Evolutionary conservation across 2,329 filamentous ascomycete genomes (phyloP), one percentile per base, ranked within the genome.

Genomic region (Trichoderma hamatum): DNA sequence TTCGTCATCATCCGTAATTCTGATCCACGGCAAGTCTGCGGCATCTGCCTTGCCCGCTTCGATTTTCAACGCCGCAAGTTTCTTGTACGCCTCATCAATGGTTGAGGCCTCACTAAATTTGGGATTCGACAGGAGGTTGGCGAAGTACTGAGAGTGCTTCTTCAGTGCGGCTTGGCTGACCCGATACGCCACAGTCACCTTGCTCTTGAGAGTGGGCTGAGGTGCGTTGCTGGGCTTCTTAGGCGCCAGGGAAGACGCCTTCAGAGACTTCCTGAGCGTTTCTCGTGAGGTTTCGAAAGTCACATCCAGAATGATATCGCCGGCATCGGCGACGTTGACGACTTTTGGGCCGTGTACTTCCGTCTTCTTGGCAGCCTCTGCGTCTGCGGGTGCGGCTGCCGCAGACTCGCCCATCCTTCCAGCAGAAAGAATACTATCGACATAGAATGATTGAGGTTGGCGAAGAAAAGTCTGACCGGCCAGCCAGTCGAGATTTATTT

Each of bases 111-210:
- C 90, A 66, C 84, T 81, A 76, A 93, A 92, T 67, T 87, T 82
- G 3, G 82, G 82, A 71, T 89, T 86, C 11, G 87, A 85, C 2
- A 94, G 83, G 19, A 94, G 83, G 68, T 87, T 88, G 67, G 84
- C 84, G 76, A 94, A 94, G 78, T 93, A 94, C 68, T 86, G 86
- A 5, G 91, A 93, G 70, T 87, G 83, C 71, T 82, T 82, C 77
- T 84, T 86, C 39, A 94, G 81, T 0, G 80, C 80, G 14, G 80
- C 80, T 1, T 89, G 80, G 62, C 85, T 83, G 54, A 92, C 90
- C 30, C 90, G 85, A 74, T 90, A 93, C 14, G 83, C 81, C 39
- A 83, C 76, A 26, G 80, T 78, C 34, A 82, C 74, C 60, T 72
- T 79, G 58, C 81, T 75, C 71, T 81, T 82, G 24, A 79, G 72